These are phyloP conservation scores for Ophiostoma australiae DNA, from an alignment of 2,329 filamentous ascomycete genomes.

Conservation along the genomic window DNA sequence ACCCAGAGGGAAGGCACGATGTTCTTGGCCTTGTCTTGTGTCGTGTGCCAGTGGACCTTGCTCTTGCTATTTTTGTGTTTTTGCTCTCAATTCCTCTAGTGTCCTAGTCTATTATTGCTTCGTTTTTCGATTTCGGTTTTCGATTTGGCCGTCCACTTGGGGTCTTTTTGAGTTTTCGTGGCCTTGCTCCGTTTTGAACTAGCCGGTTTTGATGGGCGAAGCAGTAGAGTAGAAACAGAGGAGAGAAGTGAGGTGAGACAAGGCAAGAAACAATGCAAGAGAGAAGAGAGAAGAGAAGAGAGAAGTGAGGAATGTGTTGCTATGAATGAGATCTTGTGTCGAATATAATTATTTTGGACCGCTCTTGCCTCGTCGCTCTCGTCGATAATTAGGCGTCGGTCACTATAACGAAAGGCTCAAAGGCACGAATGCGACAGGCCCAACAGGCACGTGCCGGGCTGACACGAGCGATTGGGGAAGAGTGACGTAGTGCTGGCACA, in stretches of 20 bases:
- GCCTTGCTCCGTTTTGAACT: not conserved
- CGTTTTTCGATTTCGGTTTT: not conserved
- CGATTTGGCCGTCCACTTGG: not conserved
- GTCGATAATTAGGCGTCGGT: not conserved
- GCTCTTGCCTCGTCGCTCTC: not conserved
- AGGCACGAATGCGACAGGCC: constrained; percentile 7
- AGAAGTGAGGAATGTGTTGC: not conserved
- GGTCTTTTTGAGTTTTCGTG: not conserved
- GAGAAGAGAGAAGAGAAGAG: not conserved
- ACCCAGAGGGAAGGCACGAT: not conserved
- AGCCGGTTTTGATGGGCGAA: not conserved
- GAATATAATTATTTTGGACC: not conserved
- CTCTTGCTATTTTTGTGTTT: not conserved
- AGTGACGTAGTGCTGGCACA: constrained; percentile 12
- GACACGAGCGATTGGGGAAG: not conserved
- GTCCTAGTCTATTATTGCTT: not conserved
- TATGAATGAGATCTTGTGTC: not conserved
- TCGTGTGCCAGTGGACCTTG: constrained; percentile 14
- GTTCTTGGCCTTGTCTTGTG: constrained; percentile 3
- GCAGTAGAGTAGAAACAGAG: not conserved
- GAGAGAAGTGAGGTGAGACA: not conserved
- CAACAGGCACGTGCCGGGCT: constrained; percentile 9
- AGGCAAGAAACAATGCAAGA: not conserved
- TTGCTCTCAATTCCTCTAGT: not conserved
- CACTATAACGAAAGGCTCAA: not conserved